Evolutionary conservation across 2,329 filamentous ascomycete genomes (phyloP), one percentile per base, ranked within the genome.

Genomic region (Penicillium sp.): DNA sequence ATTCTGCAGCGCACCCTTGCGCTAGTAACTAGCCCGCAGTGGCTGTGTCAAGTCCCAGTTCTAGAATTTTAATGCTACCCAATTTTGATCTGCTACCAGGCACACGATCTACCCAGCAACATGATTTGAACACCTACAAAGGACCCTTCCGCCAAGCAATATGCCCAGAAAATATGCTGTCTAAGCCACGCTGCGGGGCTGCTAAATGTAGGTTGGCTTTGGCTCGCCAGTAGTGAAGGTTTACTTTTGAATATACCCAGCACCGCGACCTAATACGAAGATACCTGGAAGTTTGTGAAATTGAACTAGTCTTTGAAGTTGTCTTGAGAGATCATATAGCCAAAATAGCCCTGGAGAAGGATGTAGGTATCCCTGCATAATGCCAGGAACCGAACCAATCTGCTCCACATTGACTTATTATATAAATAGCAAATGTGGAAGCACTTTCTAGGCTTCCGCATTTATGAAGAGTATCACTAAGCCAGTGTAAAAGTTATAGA

Each of bases 41-140:
- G 53, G 54, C 54, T 52, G 54, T 52, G 54, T 52, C n/a, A 13
- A 31, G 19, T 9, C 54, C 26, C 44, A 27, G 19, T 16, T n/a
- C 43, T 46, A 29, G 25, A 8, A n/a, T n/a, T 1, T n/a, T 29
- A 16, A n/a, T 29, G 14, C 21, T 46, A 16, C 14, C 44, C 14
- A 23, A 14, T 7, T 13, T 31, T 47, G 9, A 48, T 23, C 35
- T 39, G 8, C 35, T 39, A 11, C 10, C 9, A 39, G 35, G 35
- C 16, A 19, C n/a, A 10, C 0, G n/a, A 39, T 39, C 7, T 9
- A 39, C 2, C 8, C 9, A 39, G 3, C 8, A 39, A 9, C 7
- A 39, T 19, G 8, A 19, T 19, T n/a, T 3, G 10, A 19, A 10
- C 3, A 4, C n/a, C n/a, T 13, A 4, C n/a, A 39, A 13, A 19